A percentile compares a stretch with the other conserved stretches of the same genome.
Conservation (phyloP, 1,284 basidiomycete species). For the Ganoderma lucidum region DNA sequence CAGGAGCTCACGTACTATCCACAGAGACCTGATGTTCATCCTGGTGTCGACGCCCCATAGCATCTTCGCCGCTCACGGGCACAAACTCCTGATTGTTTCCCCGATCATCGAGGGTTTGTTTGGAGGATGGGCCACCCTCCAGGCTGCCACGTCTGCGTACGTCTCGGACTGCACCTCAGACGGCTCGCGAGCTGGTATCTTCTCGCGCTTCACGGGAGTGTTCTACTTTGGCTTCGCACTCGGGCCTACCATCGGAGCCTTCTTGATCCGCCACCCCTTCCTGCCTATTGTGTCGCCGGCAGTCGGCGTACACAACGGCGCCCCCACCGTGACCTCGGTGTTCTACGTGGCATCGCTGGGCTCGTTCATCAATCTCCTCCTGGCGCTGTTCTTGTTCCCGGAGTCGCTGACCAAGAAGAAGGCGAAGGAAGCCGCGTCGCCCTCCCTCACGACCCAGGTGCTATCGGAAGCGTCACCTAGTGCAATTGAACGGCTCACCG, state of each 20-base stretch:
- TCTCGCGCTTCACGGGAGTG: conserved; percentile 80
- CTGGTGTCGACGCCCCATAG: conserved; percentile 78
- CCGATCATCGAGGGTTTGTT: conserved; percentile 85
- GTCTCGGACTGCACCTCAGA: conserved; percentile 87
- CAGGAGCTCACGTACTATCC: conserved; percentile 11
- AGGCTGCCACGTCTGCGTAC: conserved; percentile 85
- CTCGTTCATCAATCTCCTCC: conserved; percentile 56
- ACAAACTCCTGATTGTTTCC: conserved; percentile 82
- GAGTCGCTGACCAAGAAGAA: conserved; percentile 65
- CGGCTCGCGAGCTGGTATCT: conserved; percentile 83
- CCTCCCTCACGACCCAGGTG: conserved; percentile 37
- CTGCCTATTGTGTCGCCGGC: conserved; percentile 47
- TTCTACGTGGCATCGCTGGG: conserved; percentile 65
- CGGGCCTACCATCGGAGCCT: conserved; percentile 78
- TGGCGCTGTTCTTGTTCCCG: conserved; percentile 68
- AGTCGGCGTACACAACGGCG: conserved; percentile 37
- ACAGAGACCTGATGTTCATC: conserved; percentile 81
- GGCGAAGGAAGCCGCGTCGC: conserved; percentile 41
- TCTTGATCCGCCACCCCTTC: conserved; percentile 66
- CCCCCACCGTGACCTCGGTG: conserved; percentile 55
- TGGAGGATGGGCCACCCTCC: conserved; percentile 87
- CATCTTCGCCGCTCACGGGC: conserved; percentile 68
- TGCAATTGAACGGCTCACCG: conserved; percentile 47
- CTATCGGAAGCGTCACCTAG: conserved; percentile 32
- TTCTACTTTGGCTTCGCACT: conserved; percentile 76